Evolutionary conservation across 176 grass and related monocot species (phyloP), one percentile per base, ranked within the genome.

Genomic region (Raddia guianensis): DNA sequence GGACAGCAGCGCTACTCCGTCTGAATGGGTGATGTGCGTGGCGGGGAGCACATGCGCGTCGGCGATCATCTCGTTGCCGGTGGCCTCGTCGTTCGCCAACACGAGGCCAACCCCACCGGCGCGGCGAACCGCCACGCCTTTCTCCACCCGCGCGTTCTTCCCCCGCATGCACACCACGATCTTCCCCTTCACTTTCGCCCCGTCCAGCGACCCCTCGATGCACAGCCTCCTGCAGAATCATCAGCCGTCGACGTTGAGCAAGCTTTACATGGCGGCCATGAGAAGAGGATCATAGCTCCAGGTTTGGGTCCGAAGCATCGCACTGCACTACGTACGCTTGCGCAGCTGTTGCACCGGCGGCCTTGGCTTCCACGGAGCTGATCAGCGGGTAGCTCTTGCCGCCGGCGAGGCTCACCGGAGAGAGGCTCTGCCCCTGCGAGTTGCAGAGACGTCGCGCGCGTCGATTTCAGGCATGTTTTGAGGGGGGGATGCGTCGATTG

Each of bases 21-120:
- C 92, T 5, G 88, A 49, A 20, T 95, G 93, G 27, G 84, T 86
- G 54, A 99, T 80, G 79, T 95, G 96, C 5, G 90, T 93, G n/a
- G 90, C 96, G 45, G 96, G 96, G 63, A 99, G 90, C 69, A 93
- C 92, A 84, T 99, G 96, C 3, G 92, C 86, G 35, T 99, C 96
- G 70, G 96, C 88, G 53, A 95, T 90, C 46, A 99, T 44, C 79
- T 99, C 96, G 47, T 99, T 95, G 32, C 96, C 96, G 15, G 88
- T 90, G 20, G 72, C 47, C 57, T 86, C 76, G 5, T 95, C 88
- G 43, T 95, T 99, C 4, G 68, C 88, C 10, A 99, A 56, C 46
- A 95, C 86, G 68, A 98, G 74, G 14, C 86, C 96, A 2, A 71
- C 72, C 1, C 92, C 92, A 1, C 96, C 92, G 10, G 92, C 86